Base-by-base conservation (phyloP, 2,329 filamentous ascomycete genomes). In the Microsporum canis region DNA sequence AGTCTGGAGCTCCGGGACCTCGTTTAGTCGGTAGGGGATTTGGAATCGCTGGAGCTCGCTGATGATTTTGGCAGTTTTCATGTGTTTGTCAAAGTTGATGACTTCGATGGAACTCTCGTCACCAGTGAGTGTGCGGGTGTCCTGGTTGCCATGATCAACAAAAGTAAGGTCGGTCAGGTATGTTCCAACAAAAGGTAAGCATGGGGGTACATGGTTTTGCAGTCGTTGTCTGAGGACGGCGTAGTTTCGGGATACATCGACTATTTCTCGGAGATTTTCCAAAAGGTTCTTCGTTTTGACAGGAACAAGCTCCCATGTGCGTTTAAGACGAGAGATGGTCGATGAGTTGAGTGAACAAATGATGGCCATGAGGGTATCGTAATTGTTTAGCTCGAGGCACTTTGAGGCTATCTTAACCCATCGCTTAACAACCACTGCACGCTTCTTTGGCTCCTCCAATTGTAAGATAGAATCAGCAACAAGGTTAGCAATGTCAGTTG, bases 31-130 rank as follows among this genome's bases (percentile, higher is more conserved):
- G 72, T 97, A 97, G 0, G 91, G 90, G 23, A 96, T 89, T 75
- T 99, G 94, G 78, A 97, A 97, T 17, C 91, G 87, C 73, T 99
- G 94, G 5, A 99, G 82, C 68, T 97, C 92, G 65, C 89, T 89
- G 68, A 99, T 95, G 70, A 97, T 95, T 75, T 91, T 94, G 53
- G 92, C 91, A 2, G 91, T 97, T 67, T 91, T 89, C 68, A 86
- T 88, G 72, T 97, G 91, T 77, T 97, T 97, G 79, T 97, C 92
- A 69, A 96, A 97, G 76, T 99, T 99, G 80, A 99, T 90, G 36
- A 97, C 89, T 0, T 85, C 84, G 68, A 89, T 81, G 31, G 61
- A 84, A 17, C n/a, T 82, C 34, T 85, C 81, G n/a, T 88, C 83
- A 12, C 70, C 79, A 0, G 84, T 83, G 23, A 95, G 82, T 68